Percentiles rank a stretch among this genome's conserved stretches.
These are phyloP conservation scores for Penicillium cosmopolitanum DNA, from an alignment of 495 filamentous ascomycete genomes.

Conservation along the genomic window DNA sequence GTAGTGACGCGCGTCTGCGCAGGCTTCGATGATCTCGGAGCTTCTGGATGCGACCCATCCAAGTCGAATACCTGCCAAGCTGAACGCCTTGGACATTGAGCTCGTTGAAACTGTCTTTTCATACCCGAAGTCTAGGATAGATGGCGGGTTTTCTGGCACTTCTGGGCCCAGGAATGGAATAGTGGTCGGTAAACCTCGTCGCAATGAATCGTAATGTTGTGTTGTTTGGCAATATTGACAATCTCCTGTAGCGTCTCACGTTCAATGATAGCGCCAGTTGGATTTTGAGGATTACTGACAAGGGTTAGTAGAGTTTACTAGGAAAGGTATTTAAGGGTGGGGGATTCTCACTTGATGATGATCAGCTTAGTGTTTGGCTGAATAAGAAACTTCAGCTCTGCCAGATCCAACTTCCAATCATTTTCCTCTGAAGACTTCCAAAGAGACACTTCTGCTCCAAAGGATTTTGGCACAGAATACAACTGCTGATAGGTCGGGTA, in stretches of 20 bases:
- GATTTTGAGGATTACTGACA: conserved; percentile 80
- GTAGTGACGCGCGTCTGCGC: conserved; percentile 73
- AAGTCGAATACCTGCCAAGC: conserved; percentile 77
- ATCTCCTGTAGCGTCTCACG: conserved; percentile 60
- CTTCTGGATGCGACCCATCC: conserved; percentile 80
- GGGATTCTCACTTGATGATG: conserved; percentile 57
- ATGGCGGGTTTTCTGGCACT: conserved; percentile 59
- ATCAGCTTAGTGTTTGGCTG: conserved; percentile 75
- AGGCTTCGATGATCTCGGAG: conserved; percentile 61
- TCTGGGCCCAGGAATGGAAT: conserved; percentile 70
- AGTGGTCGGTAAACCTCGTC: conserved; percentile 90
- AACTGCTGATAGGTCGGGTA: conserved; percentile 90
- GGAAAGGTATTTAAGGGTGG: background rate
- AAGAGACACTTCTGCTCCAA: conserved; percentile 78
- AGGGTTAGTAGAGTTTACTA: background rate
- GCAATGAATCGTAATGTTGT: conserved; percentile 66
- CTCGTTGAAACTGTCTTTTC: conserved; percentile 71
- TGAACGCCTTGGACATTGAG: conserved; percentile 85
- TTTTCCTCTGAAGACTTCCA: conserved; percentile 71
- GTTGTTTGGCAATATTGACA: conserved; percentile 62
- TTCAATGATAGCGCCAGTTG: conserved; percentile 73
- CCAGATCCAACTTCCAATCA: conserved; percentile 65
- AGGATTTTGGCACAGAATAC: conserved; percentile 71
- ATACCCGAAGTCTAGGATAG: conserved; percentile 70
- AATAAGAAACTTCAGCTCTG: conserved; percentile 67